phyloP scores from a whole-genome alignment of 257 asterid species.

The Lantana camara region DNA sequence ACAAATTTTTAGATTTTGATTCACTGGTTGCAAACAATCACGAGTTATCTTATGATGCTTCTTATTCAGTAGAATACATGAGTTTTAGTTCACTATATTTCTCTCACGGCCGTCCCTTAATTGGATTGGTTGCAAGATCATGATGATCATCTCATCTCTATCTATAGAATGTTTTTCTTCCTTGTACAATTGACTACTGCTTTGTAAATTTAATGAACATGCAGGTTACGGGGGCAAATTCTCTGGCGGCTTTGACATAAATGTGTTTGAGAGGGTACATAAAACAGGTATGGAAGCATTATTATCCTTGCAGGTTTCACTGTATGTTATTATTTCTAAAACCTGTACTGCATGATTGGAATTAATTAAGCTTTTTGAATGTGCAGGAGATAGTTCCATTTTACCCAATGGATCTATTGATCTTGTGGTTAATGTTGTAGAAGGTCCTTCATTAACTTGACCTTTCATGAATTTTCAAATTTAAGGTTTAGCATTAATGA shows the following conservation, averaged over 20 bases:
- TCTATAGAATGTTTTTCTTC: constrained; percentile 20
- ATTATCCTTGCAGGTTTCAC: not conserved
- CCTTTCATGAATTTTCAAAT: constrained; percentile 16
- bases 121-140: constrained; percentile 10
- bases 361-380: constrained; percentile 23
- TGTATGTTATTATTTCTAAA: constrained; percentile 1
- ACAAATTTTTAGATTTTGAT: constrained; percentile 8
- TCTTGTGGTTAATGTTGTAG: constrained; percentile 55
- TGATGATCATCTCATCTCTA: constrained; percentile 17
- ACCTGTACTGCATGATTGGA: constrained; percentile 8
- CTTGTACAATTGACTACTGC: constrained; percentile 30
- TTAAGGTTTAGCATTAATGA: constrained; percentile 2
- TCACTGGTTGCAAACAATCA: constrained; percentile 1
- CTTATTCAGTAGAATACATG: not conserved
- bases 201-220: constrained; percentile 23
- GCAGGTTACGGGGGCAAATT: constrained; percentile 76
- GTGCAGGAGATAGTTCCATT: constrained; percentile 75
- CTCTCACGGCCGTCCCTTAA: constrained; percentile 3
- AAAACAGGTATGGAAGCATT: constrained; percentile 48
- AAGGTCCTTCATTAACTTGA: constrained; percentile 53
- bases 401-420: constrained; percentile 72
- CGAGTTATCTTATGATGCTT: constrained; percentile 7
- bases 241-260: constrained; percentile 98
- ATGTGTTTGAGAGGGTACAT: constrained; percentile 75
- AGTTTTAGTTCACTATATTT: constrained; percentile 3